Percentiles rank a stretch among this genome's conserved stretches.
Conservation (phyloP, 345 rosid species). For the Brassica napus region DNA sequence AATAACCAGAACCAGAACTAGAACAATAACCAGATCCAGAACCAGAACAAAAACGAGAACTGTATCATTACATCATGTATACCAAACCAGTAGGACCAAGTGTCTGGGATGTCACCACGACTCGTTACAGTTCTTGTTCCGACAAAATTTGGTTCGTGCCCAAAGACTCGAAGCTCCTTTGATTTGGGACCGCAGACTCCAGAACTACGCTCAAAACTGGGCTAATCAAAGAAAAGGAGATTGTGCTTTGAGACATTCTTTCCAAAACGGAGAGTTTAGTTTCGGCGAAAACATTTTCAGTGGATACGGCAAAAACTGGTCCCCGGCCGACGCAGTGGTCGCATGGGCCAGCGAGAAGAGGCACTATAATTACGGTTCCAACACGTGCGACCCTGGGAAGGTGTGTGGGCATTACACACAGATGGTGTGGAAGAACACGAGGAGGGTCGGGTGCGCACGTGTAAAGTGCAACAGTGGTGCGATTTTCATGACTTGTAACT, state of each 20-base stretch:
- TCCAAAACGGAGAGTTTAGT: constrained; percentile 55
- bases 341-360: constrained; percentile 79
- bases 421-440: constrained; percentile 71
- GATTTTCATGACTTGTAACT: constrained; percentile 91
- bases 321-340: constrained; percentile 61
- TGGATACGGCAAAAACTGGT: constrained; percentile 74
- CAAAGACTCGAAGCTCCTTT: constrained; percentile 65
- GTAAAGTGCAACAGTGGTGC: constrained; percentile 71
- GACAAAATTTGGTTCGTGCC: constrained; percentile 73
- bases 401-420: constrained; percentile 93
- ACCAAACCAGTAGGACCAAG: constrained; percentile 51
- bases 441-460: constrained; percentile 74
- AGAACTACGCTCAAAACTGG: constrained; percentile 75
- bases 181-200: constrained; percentile 70
- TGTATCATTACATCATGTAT: constrained; percentile 34
- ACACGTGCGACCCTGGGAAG: constrained; percentile 57
- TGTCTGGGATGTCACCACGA: constrained; percentile 74
- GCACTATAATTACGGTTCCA: constrained; percentile 56
- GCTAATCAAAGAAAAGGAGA: constrained; percentile 62
- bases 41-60: background rate
- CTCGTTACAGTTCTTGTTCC: constrained; percentile 65
- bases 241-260: constrained; percentile 67
- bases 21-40: background rate
- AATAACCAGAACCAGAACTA: constrained; percentile 22
- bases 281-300: constrained; percentile 79